Evolutionary conservation across 176 grass and related monocot species (phyloP), one percentile per base, ranked within the genome.

Genomic region (Cenchrus fungigraminus): DNA sequence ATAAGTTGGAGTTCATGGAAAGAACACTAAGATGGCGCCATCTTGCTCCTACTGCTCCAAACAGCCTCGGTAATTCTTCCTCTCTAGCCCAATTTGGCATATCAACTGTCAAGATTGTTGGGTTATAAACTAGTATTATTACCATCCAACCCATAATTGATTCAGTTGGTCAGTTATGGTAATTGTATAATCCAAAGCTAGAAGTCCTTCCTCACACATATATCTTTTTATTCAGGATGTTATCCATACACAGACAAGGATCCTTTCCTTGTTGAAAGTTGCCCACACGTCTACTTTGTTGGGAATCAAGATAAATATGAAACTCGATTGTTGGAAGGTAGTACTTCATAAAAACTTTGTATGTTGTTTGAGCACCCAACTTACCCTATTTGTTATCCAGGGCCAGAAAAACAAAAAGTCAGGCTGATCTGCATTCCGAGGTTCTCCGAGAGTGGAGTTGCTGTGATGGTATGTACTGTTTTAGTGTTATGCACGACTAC

Each of bases 221-320:
- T 83, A 29, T 83, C 22, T 76, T 91, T 74, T 71, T 28, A 55
- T 79, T 47, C 86, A 99, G 97, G 97, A 83, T 99, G 97, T 37
- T 99, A 92, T 78, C 97, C 97, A 71, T 99, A 96, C 78, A 96
- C 93, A 58, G 91, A 96, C 79, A 99, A 92, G 94, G 97, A 99
- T 63, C 97, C 97, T 80, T 96, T 99, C 83, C 90, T 99, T 12
- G 55, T 99, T 58, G 93, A 99, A 82, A 94, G 74, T 31, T 99
- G 93, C 81, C 97, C 97, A 17, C 97, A 99, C 53, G 91, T 99
- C 74, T 99, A 99, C 78, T 99, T 99, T 42, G 67, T 91, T 29
- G 93, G 93, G 77, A 99, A 99, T 88, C 97, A 99, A 86, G 97
- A 99, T 77, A 94, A 87, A 83, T 99, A 86, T 57, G 97, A 94